Evolutionary conservation across 2,329 filamentous ascomycete genomes (phyloP), one percentile per base, ranked within the genome.

Genomic region (Penicillium decumbens): DNA sequence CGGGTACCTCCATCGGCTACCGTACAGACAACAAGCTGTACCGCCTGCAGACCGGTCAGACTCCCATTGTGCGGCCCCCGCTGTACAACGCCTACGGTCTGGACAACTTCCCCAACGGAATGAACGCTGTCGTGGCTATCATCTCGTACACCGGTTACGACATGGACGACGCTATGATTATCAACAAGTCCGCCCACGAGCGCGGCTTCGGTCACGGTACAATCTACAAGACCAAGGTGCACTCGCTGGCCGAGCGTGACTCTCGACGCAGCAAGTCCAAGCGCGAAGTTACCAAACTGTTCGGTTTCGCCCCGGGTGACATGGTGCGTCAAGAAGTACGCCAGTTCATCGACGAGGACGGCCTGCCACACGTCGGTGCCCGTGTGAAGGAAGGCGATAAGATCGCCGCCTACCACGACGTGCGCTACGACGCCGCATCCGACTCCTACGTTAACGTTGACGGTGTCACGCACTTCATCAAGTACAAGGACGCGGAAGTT

Each of bases 161-260:
- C 79, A 98, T 98, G 93, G 93, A 98, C 78, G 93, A 98, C 74
- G 93, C 93, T 68, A 97, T 97, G 92, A 97, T 98, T 67, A 79
- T 98, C 67, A 97, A 97, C 78, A 97, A 97, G 71, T 95, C 90
- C 18, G 85, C 92, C 2, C 89, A 96, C 70, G 93, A 98, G 72
- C 84, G 93, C 60, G 93, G 93, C 12, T 97, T 98, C 65, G 92
- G 90, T 32, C 84, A 97, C 65, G 93, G 93, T 47, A 95, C 91
- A 4, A 90, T 98, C 62, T 98, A 96, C 80, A 98, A 98, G 77
- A 95, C 90, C 7, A 95, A 97, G 74, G 88, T 95, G 65, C 84
- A 93, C 65, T 83, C 87, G 30, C 80, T 97, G 15, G 87, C 89
- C 61, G 89, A 95, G 45, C 88, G 92, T 54, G 76, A 77, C 38